Base-by-base conservation (phyloP, 768 basidiomycete genomes). In the Gyrodon lividus region DNA sequence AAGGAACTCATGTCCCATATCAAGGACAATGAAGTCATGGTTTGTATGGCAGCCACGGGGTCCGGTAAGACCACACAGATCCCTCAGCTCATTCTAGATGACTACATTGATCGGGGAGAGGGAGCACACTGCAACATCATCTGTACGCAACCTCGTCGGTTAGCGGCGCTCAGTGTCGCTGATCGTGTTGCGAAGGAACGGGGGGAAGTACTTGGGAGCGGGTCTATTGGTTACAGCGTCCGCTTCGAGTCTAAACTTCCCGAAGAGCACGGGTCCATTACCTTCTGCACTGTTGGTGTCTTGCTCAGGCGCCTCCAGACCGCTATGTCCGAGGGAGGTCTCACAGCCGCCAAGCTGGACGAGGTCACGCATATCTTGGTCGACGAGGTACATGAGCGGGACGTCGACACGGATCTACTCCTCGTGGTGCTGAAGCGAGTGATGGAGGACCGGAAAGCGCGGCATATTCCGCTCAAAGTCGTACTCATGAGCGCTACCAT, bases 401-500 rank as follows among this genome's bases (percentile, higher is more conserved):
- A 96, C 59, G 82, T 96, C 52, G 93, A 97, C 63, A 95, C 92
- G 0, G 95, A 97, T 68, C 72, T 97, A 20, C 72, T 93, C 38
- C 79, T 98, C 16, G 90, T 93, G 51, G 91, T 94, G 5, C 78
- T 98, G 48, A 94, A 95, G 68, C 82, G 90, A 20, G 70, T 95
- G 20, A 69, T 95, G 62, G 80, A 77, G 6, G 86, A 92, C 51
- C 82, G 93, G 58, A 86, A 80, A 64, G 74, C 80, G 6, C 79
- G 80, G 56, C 78, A 80, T 10, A 80, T 84, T 42, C 84, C 89
- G 3, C 71, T 98, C 68, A 94, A 93, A 68, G 76, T 98, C 56
- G 71, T 97, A 38, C 79, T 98, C 50, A 97, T 98, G 94, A 95
- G 91, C 62, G 95, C 95, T 8, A 98, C 95, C 39, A 92, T 98